Base-by-base conservation (phyloP, 768 basidiomycete genomes). In the Coprinopsis marcescibilis region DNA sequence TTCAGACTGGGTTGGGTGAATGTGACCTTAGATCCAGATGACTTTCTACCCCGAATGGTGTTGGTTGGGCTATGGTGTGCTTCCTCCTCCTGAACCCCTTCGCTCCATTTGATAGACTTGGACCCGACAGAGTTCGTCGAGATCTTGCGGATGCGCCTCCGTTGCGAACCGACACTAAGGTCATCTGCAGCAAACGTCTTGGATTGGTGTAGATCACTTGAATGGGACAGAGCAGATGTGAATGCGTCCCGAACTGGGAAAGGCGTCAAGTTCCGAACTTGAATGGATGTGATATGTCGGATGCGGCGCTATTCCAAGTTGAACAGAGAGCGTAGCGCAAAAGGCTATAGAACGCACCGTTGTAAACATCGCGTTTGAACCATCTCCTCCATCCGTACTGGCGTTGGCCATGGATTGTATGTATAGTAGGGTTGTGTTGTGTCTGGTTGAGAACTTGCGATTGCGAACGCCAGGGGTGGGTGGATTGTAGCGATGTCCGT, bases 231-330 rank as follows among this genome's bases (percentile, higher is more conserved):
- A 15, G 87, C 85, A 19, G 85, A 84, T 15, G 88, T 80, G 52
- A 88, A 72, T 4, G 81, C 74, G 61, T 91, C 88, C 27, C 89
- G 80, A 43, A 78, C 78, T 26, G 88, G 88, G 60, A 88, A 90
- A 1, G 85, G 86, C n/a, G 89, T 85, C 29, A 91, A 68, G 60
- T 91, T 91, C 52, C 81, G 78, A 54, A 91, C 71, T 66, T 89
- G 84, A 40, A 91, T 68, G 34, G 78, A 72, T 47, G 77, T 72
- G 48, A 90, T 73, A 66, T 90, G 85, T 54, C 87, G 78, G 52
- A 88, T 70, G 34, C 85, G 82, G 57, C 78, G 78, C 78, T 87
- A 62, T 37, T 8, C 34, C 44, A 52, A 48, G 24, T 43, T 43
- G 30, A 42, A 35, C 41, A 27, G n/a, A 44, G 8, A 32, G n/a